These are phyloP conservation scores for Trebouxia gelatinosa DNA, from an alignment of 163 green algal genomes.

Conservation along the genomic window DNA sequence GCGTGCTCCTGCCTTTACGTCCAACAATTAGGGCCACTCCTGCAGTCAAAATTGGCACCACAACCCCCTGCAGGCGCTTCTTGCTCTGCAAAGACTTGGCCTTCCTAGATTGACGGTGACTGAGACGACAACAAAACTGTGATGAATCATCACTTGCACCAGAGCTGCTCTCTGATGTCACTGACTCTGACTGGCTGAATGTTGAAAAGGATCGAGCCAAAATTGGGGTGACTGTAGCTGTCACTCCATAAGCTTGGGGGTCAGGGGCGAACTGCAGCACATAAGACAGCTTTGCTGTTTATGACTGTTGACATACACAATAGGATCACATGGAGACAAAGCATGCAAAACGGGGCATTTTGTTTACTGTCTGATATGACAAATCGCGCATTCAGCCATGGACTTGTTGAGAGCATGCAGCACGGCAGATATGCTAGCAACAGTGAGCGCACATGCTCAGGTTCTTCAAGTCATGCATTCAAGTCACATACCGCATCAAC, in stretches of 20 bases:
- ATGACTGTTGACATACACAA: not conserved
- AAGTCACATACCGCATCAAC: constrained; percentile 24
- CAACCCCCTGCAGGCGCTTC: not conserved
- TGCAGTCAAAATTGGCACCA: constrained; percentile 15
- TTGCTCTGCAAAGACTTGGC: not conserved
- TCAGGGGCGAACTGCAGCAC: constrained; percentile 37
- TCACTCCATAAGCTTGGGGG: constrained; percentile 52
- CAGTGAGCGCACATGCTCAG: not conserved
- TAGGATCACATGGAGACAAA: too few relatives aligned
- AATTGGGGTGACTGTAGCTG: constrained; percentile 38
- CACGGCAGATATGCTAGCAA: not conserved
- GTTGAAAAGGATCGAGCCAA: constrained; percentile 21
- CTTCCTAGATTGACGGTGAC: not conserved
- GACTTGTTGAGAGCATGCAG: not conserved
- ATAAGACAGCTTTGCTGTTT: not conserved
- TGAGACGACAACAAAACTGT: not conserved
- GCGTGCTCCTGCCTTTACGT: too few relatives aligned
- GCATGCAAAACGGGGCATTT: too few relatives aligned
- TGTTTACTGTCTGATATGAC: too few relatives aligned
- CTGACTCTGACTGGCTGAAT: not conserved
- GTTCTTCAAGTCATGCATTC: not conserved
- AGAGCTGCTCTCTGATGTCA: constrained; percentile 19
- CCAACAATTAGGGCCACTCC: too few relatives aligned
- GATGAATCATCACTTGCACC: not conserved
- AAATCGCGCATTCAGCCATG: too few relatives aligned